Evolutionary conservation across 2,329 filamentous ascomycete species (phyloP).

Genomic region (Grosmannia penicillata): DNA sequence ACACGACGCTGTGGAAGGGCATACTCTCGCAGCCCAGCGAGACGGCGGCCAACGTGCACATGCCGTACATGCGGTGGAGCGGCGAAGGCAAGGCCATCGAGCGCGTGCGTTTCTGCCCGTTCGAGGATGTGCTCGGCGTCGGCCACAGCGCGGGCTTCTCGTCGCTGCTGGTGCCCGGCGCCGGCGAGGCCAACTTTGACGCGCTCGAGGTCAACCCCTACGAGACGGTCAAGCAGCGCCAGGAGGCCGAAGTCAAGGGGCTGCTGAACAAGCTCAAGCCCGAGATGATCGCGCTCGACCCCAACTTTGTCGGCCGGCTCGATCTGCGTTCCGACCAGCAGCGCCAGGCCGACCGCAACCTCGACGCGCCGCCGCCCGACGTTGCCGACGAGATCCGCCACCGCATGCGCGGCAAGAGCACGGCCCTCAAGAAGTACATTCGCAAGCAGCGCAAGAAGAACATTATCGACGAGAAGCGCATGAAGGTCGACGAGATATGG

Average conservation of each 20-base stretch:
- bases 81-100: constrained; percentile 72
- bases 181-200: constrained; percentile 96
- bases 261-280: constrained; percentile 90
- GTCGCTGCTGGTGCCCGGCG: constrained; percentile 78
- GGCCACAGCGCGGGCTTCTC: constrained; percentile 77
- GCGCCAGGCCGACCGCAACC: constrained; percentile 59
- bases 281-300: constrained; percentile 92
- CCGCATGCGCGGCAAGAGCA: constrained; percentile 65
- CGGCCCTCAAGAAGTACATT: constrained; percentile 71
- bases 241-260: constrained; percentile 78
- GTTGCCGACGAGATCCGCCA: constrained; percentile 54
- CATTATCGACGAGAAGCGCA: constrained; percentile 86
- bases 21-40: constrained; percentile 40
- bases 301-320: constrained; percentile 78
- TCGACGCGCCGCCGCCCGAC: constrained; percentile 52
- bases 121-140: constrained; percentile 74
- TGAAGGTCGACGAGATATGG: constrained; percentile 73
- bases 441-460: constrained; percentile 88
- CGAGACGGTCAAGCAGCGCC: constrained; percentile 82
- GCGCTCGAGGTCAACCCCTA: constrained; percentile 88
- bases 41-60: constrained; percentile 60
- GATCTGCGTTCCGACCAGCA: constrained; percentile 70
- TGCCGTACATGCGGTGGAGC: constrained; percentile 87
- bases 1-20: constrained; percentile 85
- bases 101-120: constrained; percentile 81